These are phyloP conservation scores for Urochloa ruziziensis DNA, from an alignment of 176 grass and related monocot species.

Conservation along the genomic window DNA sequence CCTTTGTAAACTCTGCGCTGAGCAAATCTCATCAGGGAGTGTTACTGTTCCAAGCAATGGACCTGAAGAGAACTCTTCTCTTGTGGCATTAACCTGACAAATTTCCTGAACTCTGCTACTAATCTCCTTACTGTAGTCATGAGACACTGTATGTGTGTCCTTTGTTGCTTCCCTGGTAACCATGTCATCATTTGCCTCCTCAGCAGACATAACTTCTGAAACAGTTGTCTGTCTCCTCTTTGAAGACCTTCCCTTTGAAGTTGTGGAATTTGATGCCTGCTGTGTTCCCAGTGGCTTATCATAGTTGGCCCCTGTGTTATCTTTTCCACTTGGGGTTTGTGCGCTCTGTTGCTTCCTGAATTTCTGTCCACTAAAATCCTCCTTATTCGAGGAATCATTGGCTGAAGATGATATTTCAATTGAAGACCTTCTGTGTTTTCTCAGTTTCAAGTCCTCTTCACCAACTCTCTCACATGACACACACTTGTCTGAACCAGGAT, in stretches of 20 bases:
- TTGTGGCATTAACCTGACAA: neutral
- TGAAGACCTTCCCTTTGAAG: slow-evolving; percentile 26
- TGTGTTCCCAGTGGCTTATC: neutral
- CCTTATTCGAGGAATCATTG: neutral
- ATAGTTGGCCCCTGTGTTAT: neutral
- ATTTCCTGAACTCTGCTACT: neutral
- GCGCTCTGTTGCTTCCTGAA: neutral
- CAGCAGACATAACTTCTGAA: slow-evolving; percentile 5
- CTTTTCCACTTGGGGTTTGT: neutral
- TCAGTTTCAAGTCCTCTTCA: neutral
- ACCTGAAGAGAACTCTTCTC: neutral
- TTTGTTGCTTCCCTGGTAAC: neutral
- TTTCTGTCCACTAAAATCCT: neutral
- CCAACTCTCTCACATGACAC: neutral
- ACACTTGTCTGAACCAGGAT: neutral
- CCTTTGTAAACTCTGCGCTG: neutral
- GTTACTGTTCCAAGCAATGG: slow-evolving; percentile 8
- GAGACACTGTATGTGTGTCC: neutral
- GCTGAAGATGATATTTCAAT: neutral
- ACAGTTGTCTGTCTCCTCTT: slow-evolving; percentile 24
- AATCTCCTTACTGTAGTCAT: neutral
- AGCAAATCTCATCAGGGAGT: neutral
- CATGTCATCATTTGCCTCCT: slow-evolving; percentile 22
- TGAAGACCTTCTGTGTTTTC: slow-evolving; percentile 1
- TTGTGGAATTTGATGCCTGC: neutral